Base-by-base conservation (phyloP, 768 basidiomycete species). In the Zangia roseola region DNA sequence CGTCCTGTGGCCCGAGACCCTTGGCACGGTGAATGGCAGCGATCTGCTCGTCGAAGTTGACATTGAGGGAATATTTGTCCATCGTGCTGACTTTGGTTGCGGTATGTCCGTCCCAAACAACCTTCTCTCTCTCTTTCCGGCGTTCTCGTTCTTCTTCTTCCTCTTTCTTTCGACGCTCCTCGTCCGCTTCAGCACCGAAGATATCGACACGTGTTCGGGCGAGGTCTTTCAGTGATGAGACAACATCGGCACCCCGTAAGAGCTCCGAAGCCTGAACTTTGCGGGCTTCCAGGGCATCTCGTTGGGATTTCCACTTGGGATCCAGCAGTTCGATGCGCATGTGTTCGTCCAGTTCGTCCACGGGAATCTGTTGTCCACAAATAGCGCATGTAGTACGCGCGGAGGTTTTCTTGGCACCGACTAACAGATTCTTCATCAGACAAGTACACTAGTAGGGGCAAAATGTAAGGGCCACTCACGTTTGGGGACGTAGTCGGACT, bases 61-160 rank as follows among this genome's bases (percentile, higher is more conserved):
- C 93, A 54, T 88, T 87, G 14, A 83, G 85, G 41, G 94, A 94
- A 75, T 87, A 99, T 63, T 92, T 92, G 78, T 94, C 90, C 62
- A 94, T 75, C 1, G 93, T 97, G 57, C 83, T 84, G 41, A 87
- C 87, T 71, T 94, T 97, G 37, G 92, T 89, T 37, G 92, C 89
- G 2, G 94, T 94, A 69, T 98, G 94, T 59, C 97, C 97, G 70
- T 98, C 97, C 97, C 97, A 99, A 41, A 97, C 91, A 57, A 91
- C 89, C 65, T 90, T 94, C 71, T 98, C 97, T 65, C 85, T 82
- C 67, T 95, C 94, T 65, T 83, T 88, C 55, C 92, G 77, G 61
- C 80, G 81, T 53, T 85, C 82, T 46, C 82, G 77, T 61, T 93
- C 90, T 53, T 88, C 87, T 43, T 92, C 92, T 55, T 97, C 94